phyloP scores from a whole-genome alignment of 1,284 basidiomycete species.

The Violaceomyces palustris region DNA sequence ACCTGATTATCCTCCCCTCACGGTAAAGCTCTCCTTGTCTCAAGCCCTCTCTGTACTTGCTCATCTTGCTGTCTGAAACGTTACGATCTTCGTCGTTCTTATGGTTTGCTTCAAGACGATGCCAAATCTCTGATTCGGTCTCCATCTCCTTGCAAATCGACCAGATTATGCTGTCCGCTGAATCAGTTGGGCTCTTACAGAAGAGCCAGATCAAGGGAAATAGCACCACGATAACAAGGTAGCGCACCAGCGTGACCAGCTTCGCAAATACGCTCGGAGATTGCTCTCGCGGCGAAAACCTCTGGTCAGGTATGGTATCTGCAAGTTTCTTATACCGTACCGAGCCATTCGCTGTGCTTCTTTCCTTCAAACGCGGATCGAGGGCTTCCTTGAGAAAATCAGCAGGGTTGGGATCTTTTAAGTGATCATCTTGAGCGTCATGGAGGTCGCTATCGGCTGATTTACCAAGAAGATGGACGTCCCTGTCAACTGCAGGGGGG shows the following conservation, averaged over 20 bases:
- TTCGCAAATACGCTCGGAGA: background rate
- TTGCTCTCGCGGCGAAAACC: too few relatives aligned
- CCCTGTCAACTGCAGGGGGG: background rate
- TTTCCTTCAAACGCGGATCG: background rate
- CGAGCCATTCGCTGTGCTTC: background rate
- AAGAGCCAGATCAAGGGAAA: conserved; percentile 36
- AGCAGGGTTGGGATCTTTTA: background rate
- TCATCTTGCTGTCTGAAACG: background rate
- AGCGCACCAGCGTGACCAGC: conserved; percentile 6
- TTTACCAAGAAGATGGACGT: background rate
- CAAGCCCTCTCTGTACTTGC: conserved; percentile 6
- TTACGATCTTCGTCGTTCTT: background rate
- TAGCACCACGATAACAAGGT: conserved; percentile 4
- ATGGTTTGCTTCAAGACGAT: conserved; percentile 4
- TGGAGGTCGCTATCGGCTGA: background rate
- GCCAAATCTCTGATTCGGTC: background rate
- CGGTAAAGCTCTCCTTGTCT: conserved; percentile 14
- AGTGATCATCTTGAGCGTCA: background rate
- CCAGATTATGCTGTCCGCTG: conserved; percentile 33
- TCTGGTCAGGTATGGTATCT: too few relatives aligned
- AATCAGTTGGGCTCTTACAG: conserved; percentile 21
- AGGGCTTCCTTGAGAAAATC: background rate
- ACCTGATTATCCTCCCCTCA: conserved; percentile 15
- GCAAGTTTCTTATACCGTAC: background rate
- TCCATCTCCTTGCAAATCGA: conserved; percentile 16